Percentiles rank a stretch among this genome's conserved stretches.
Conservation (phyloP, 2,329 filamentous ascomycete species). For the Ceratocystis diversiconidia region DNA sequence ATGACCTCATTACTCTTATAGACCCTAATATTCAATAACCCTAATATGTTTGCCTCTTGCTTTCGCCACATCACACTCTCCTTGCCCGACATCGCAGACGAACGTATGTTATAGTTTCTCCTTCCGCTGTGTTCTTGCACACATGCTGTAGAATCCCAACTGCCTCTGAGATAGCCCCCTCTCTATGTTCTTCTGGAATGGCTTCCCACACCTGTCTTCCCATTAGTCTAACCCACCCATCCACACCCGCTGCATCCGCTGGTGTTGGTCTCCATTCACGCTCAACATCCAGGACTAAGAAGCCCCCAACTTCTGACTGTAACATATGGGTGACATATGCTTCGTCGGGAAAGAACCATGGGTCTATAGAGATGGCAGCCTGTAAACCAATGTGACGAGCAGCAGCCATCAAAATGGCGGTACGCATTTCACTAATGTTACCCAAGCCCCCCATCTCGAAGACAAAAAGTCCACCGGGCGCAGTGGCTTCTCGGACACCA, state of each 20-base stretch:
- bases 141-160: constrained; percentile 40
- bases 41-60: neutral
- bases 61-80: constrained; percentile 27
- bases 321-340: constrained; percentile 36
- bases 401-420: constrained; percentile 41
- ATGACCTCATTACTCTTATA: no score
- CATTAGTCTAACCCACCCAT: constrained; percentile 54
- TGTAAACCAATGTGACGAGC: constrained; percentile 36
- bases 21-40: neutral
- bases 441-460: constrained; percentile 63
- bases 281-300: constrained; percentile 40
- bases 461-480: constrained; percentile 41
- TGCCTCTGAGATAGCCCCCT: constrained; percentile 39
- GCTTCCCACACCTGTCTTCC: constrained; percentile 43
- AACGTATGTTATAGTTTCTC: constrained; percentile 42
- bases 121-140: constrained; percentile 32
- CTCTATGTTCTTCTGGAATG: constrained; percentile 34
- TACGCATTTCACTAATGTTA: constrained; percentile 49
- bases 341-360: constrained; percentile 62
- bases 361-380: constrained; percentile 36
- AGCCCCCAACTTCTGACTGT: constrained; percentile 33
- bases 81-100: constrained; percentile 36
- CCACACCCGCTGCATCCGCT: constrained; percentile 43
- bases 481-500: constrained; percentile 37
- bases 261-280: constrained; percentile 50